Base-by-base conservation (phyloP, 108 stramenopile species). In the Cylindrotheca fusiformis region DNA sequence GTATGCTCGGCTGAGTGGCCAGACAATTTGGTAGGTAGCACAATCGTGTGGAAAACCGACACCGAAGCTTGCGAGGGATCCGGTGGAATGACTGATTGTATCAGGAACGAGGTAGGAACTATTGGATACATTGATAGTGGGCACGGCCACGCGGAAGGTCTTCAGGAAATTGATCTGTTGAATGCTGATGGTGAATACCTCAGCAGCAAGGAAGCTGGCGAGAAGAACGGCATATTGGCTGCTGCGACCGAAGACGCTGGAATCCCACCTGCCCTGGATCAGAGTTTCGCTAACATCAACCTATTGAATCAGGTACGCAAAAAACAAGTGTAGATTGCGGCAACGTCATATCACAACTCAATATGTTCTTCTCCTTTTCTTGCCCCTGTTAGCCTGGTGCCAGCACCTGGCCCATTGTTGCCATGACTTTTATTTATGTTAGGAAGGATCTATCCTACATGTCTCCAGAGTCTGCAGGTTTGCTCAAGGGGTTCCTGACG, bases 111-210 rank as follows among this genome's bases (percentile, higher is more conserved):
- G 44, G 58, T 33, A 18, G 85, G 85, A 27, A 69, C 90, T 18
- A 91, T 95, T 48, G 94, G 90, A 2, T 95, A 91, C 78, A 79
- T 95, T 58, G 90, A 91, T 44, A 60, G 77, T 32, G 89, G 89
- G 12, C 94, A 95, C 55, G 94, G 91, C 59, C 68, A 72, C 44
- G 70, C 72, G 20, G 88, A 84, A 27, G 66, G 62, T n/a, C 53
- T 93, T 45, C 46, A 48, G 0, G 91, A 93, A 72, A 86, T 95
- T 30, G 65, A 79, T 10, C 44, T 95, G 32, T 26, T 55, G 57
- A 95, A 95, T 67, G 68, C 59, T 2, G 79, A 79, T 50, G 86
- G 84, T 26, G 57, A 48, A 12, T 83, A 81, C 55, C 55, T 90
- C 53, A 78, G 72, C 60, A 68, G 76, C 27, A 58, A 65, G 48